Conservation (phyloP, 768 basidiomycete species). For the Cantharellus anzutake region DNA sequence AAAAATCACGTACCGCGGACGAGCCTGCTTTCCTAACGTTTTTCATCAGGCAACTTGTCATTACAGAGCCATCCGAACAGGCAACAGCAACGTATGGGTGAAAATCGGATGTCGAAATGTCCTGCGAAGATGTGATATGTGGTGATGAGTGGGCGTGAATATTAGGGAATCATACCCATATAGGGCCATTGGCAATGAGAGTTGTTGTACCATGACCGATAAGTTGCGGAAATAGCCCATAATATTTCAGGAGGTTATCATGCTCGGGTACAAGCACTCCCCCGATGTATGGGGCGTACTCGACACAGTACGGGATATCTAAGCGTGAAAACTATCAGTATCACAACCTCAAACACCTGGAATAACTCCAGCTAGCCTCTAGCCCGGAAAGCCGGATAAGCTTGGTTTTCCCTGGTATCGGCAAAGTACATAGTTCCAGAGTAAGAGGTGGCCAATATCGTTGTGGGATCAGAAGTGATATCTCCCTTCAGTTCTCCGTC, state of each 20-base stretch:
- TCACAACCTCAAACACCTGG: too few species aligned
- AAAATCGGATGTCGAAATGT: constrained; percentile 55
- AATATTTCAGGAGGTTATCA: constrained; percentile 62
- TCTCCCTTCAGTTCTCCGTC: constrained; percentile 9
- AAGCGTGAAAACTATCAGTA: neutral
- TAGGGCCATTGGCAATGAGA: constrained; percentile 56
- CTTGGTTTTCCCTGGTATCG: constrained; percentile 53
- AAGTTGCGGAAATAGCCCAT: constrained; percentile 51
- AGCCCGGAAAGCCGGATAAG: constrained; percentile 55
- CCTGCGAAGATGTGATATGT: constrained; percentile 24
- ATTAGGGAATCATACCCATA: constrained; percentile 47
- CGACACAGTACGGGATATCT: constrained; percentile 56
- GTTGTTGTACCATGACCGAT: constrained; percentile 54
- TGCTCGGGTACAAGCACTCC: constrained; percentile 64
- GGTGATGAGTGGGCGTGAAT: neutral
- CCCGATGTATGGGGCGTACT: constrained; percentile 48
- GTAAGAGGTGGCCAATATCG: constrained; percentile 55
- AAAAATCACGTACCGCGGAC: constrained; percentile 31
- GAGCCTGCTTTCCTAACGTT: constrained; percentile 50
- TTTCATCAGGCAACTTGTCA: constrained; percentile 51
- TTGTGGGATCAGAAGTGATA: constrained; percentile 26
- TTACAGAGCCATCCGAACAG: constrained; percentile 65
- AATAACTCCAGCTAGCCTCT: constrained; percentile 28
- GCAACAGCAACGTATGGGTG: constrained; percentile 75
- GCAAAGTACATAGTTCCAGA: constrained; percentile 62